Base-by-base conservation (phyloP, 257 asterid species). In the Salvia splendens region DNA sequence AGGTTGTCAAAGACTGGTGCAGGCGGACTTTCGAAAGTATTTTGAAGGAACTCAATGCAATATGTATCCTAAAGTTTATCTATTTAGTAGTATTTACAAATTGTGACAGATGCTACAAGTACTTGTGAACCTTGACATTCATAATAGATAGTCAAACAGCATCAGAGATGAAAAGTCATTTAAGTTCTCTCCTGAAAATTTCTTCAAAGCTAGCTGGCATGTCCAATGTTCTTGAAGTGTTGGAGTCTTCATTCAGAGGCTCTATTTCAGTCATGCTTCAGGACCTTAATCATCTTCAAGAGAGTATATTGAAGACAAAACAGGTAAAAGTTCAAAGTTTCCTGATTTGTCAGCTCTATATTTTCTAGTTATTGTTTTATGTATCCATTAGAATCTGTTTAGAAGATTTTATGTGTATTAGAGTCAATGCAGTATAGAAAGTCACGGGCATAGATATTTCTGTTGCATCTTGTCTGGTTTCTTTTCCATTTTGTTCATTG, bases 1-100 rank as follows among this genome's bases (percentile, higher is more conserved):
- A 87, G 85, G 99, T 94, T 51, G 89, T 94, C 72, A 88, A 85
- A 78, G 97, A 91, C 79, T 94, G 99, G 99, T 94, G 99, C 92
- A 83, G 83, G 82, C 71, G 79, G 75, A 80, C 85, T 30, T 94
- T 88, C 82, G 76, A 75, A 70, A 87, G 56, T 65, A 64, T 83
- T 56, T 65, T 83, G 75, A 41, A 76, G 4, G 95, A 91, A 63
- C 82, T 87, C 79, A 83, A 83, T 75, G 73, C 7, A 49, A 83
- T 83, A 65, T 94, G 97, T 94, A 94, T 94, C 97, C 99, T 94
- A 36, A 51, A 42, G 14, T 33, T 68, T 70, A 54, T 15, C 50
- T 35, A 11, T 64, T n/a, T n/a, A n/a, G n/a, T n/a, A n/a, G n/a
- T n/a, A n/a, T n/a, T 66, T 40, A 6, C 11, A 10, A 9, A 16